Base-by-base conservation (phyloP, 2,329 filamentous ascomycete species). In the Fusarium temperatum region DNA sequence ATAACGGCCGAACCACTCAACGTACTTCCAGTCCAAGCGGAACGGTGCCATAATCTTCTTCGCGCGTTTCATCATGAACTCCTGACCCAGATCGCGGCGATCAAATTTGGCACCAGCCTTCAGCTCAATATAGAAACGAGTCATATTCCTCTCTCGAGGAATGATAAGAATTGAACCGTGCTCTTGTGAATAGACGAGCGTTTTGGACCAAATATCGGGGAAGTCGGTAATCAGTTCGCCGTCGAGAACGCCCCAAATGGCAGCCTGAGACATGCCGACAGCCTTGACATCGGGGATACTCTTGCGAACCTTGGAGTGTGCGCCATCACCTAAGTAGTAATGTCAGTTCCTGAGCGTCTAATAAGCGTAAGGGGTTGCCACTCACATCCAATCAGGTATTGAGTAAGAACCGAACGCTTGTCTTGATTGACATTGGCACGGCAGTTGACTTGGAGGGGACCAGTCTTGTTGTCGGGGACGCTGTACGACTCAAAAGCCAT, bases 131-230 rank as follows among this genome's bases (percentile, higher is more conserved):
- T 89, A 89, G 76, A 89, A 85, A 51, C 92, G 88, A 1, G 92
- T 94, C 87, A 94, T 90, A 77, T 92, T 92, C 47, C 91, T 86
- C 80, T 94, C 92, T 44, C 92, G 88, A 9, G 92, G 92, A 60
- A 94, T 91, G 80, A 93, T 92, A n/a, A 94, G 85, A 51, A 94
- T 90, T 0, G 91, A 92, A 6, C 92, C 92, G 50, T 89, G 86
- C 66, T 89, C 86, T 69, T 93, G 89, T 6, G 90, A 91, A 73
- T 91, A 91, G 13, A 93, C 86, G 1, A 92, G 87, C 1, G 91
- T 91, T 82, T 94, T 94, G 80, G 89, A 92, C 91, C 91, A 94
- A 55, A 94, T 88, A 76, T 94, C 92, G 3, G 92, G 92, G 75
- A 94, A 94, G 78, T 93, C 87, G 13, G 92, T 94, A 48, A 92